Percentiles rank a stretch among this genome's conserved stretches.
Conservation (phyloP, 208 protist species). For the Zelonia costaricensis region DNA sequence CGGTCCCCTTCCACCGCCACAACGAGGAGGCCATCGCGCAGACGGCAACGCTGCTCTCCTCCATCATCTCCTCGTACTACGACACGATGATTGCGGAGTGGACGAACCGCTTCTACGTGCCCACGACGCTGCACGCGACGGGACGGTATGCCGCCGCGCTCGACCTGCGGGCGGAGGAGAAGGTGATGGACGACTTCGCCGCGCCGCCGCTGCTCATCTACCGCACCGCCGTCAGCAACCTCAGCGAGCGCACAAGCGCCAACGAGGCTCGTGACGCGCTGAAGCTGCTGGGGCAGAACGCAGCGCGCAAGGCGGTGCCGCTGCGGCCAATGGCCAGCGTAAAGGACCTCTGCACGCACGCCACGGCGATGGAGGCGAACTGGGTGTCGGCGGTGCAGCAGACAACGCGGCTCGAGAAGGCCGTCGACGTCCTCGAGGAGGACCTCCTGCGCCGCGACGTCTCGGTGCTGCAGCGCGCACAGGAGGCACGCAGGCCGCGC, state of each 20-base stretch:
- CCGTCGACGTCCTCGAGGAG: conserved; percentile 57
- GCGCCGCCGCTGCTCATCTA: conserved; percentile 66
- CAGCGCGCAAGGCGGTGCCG: conserved; percentile 39
- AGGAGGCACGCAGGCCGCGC: background rate
- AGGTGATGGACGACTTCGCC: conserved; percentile 81
- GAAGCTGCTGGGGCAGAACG: conserved; percentile 56
- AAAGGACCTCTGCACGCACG: conserved; percentile 69
- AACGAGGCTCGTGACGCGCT: conserved; percentile 63
- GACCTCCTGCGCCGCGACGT: conserved; percentile 28
- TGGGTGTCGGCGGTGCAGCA: conserved; percentile 70
- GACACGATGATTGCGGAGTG: conserved; percentile 85
- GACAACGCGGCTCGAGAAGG: conserved; percentile 62
- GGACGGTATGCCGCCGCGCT: conserved; percentile 63
- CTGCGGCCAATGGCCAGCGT: conserved; percentile 52
- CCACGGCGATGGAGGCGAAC: conserved; percentile 73
- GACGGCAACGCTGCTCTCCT: conserved; percentile 70
- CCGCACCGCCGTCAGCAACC: conserved; percentile 34
- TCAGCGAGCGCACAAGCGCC: conserved; percentile 52
- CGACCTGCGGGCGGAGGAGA: conserved; percentile 77
- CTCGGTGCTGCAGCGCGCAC: conserved; percentile 3
- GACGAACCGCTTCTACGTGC: conserved; percentile 86
- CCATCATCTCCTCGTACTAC: conserved; percentile 80
- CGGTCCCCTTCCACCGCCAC: conserved; percentile 74
- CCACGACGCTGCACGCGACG: conserved; percentile 49
- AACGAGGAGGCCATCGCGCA: conserved; percentile 83